phyloP scores from a whole-genome alignment of 768 basidiomycete species.

The Suillus lakei region DNA sequence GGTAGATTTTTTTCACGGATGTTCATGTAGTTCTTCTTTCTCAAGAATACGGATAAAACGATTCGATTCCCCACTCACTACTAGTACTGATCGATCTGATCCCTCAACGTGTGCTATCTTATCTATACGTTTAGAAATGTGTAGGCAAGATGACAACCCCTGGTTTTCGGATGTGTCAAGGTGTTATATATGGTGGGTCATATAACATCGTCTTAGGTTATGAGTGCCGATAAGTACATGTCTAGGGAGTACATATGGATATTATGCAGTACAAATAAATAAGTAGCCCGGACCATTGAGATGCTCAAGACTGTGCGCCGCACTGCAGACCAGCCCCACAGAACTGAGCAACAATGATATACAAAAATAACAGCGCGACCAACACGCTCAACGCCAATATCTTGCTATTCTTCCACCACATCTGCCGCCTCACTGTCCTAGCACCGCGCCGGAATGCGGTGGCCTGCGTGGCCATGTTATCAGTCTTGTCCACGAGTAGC shows the following conservation, averaged over 20 bases:
- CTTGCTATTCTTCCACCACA: conserved; percentile 90
- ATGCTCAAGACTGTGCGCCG: conserved; percentile 24
- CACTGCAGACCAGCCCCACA: conserved; percentile 86
- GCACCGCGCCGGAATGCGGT: conserved; percentile 92
- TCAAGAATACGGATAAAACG: neutral
- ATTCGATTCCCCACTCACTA: neutral
- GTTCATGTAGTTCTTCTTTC: neutral
- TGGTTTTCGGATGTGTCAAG: neutral
- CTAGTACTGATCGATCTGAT: neutral
- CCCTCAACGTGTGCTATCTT: neutral
- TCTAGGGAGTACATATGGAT: conserved; percentile 9
- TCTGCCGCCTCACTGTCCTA: conserved; percentile 76
- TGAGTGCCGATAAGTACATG: conserved; percentile 3
- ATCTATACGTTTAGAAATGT: neutral
- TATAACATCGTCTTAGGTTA: neutral
- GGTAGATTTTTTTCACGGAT: neutral
- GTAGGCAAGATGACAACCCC: no score
- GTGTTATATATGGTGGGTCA: neutral
- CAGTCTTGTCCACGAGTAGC: conserved; percentile 95
- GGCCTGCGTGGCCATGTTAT: conserved; percentile 92
- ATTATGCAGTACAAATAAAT: conserved; percentile 1
- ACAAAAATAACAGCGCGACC: conserved; percentile 77
- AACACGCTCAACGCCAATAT: conserved; percentile 67
- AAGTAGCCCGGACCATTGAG: neutral
- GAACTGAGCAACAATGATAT: conserved; percentile 85